Evolutionary conservation across 2,329 filamentous ascomycete species (phyloP), one percentile per base, ranked within the genome.

Genomic region (Rosellinia necatrix): DNA sequence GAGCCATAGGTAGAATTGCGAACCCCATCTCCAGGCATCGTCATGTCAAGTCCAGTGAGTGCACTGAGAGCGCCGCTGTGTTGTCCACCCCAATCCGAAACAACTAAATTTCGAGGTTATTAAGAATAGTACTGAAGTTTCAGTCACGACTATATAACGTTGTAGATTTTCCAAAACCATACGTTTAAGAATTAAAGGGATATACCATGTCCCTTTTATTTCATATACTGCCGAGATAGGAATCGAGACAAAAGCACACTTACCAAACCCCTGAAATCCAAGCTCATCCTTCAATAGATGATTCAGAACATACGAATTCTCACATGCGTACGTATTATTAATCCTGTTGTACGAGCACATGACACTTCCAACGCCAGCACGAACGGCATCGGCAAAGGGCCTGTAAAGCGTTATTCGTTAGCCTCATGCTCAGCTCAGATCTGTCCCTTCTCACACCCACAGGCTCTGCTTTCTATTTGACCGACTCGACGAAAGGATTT

Each of bases 291-390:
- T 93, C 64, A 94, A 76, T 3, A 93, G 75, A 47, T 85, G 83
- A 69, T 93, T 93, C 60, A 91, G 75, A 10, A 89, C 73, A 66
- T 88, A 85, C 27, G 86, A 88, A 76, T 93, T 93, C 68, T 92
- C 88, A 72, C 90, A 93, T 13, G 76, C 83, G 63, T 90, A 91
- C 4, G 84, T 90, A 71, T 89, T 90, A 75, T 94, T 94, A 72
- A 91, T 72, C 67, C 88, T 86, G 65, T 91, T 86, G 76, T 91
- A 91, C 0, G 85, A 85, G 69, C 84, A 85, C 84, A 87, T 87
- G 58, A 84, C 73, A 12, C 81, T 74, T 3, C 81, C 81, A 5
- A 88, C 85, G 4, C 87, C 86, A 5, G 87, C 87, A 44, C 79
- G 79, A 50, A 90, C 82, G 1, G 86, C 86, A 66, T 91, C 87